These are phyloP conservation scores for Fomitopsis pinicola DNA, from an alignment of 1,284 basidiomycete genomes.

Conservation along the genomic window DNA sequence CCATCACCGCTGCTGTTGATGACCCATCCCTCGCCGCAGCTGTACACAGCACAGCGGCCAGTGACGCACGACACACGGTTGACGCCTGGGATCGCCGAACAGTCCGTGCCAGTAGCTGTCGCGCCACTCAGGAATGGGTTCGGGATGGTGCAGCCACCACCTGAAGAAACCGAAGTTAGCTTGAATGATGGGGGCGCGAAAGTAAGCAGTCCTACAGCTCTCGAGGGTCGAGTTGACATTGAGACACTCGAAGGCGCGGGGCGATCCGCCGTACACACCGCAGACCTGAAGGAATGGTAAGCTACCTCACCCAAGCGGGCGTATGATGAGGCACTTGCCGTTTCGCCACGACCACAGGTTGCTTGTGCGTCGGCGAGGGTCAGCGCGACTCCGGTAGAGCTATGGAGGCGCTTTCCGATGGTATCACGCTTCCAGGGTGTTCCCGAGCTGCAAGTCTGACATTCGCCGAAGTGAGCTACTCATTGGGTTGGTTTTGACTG, in stretches of 20 bases:
- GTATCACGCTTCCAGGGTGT: neutral
- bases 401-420: neutral
- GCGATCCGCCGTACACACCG: conserved; percentile 17
- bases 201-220: conserved; percentile 23
- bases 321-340: conserved; percentile 1
- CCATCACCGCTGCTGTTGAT: conserved; percentile 12
- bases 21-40: conserved; percentile 25
- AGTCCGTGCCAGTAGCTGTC: conserved; percentile 23
- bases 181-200: neutral
- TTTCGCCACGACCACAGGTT: conserved; percentile 9
- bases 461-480: neutral
- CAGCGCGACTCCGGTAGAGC: neutral
- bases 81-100: conserved; percentile 27
- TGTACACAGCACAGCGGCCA: conserved; percentile 27
- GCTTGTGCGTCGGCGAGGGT: conserved; percentile 8
- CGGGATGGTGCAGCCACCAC: conserved; percentile 29
- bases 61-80: conserved; percentile 24
- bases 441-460: conserved; percentile 1
- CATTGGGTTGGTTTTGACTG: neutral
- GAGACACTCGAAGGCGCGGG: conserved; percentile 26
- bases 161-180: conserved; percentile 12
- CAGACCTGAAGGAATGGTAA: conserved; percentile 17
- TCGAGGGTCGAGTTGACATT: conserved; percentile 24
- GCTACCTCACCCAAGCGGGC: neutral
- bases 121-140: conserved; percentile 11